Percentiles rank a stretch among this genome's conserved stretches.
Evolutionary conservation across 1,284 basidiomycete genomes (phyloP).

Genomic region (Blastosporella zonata): DNA sequence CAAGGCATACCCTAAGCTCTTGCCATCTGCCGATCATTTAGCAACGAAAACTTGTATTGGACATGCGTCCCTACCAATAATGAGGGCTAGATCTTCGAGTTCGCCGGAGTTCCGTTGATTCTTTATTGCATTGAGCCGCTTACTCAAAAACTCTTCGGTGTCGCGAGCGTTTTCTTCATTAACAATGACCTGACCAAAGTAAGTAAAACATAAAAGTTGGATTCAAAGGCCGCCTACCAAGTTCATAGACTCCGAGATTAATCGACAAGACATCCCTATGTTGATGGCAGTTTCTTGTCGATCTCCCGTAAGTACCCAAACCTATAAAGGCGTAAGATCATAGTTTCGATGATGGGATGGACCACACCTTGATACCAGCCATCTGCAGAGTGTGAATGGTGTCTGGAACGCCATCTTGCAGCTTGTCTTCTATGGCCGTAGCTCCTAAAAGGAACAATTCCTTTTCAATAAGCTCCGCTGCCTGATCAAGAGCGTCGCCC

Average conservation of each 20-base stretch:
- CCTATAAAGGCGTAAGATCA: slow-evolving; percentile 37
- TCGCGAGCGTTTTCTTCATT: slow-evolving; percentile 87
- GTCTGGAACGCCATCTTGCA: slow-evolving; percentile 98
- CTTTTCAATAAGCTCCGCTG: slow-evolving; percentile 94
- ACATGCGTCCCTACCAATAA: slow-evolving; percentile 68
- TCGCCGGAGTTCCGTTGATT: slow-evolving; percentile 90
- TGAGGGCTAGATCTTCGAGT: slow-evolving; percentile 89
- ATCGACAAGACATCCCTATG: slow-evolving; percentile 94
- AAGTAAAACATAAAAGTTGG: not conserved
- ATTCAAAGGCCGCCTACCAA: slow-evolving; percentile 52
- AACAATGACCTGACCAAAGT: slow-evolving; percentile 70
- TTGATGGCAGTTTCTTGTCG: slow-evolving; percentile 99
- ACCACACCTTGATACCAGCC: slow-evolving; percentile 88
- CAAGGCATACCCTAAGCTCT: slow-evolving; percentile 89
- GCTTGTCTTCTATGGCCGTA: slow-evolving; percentile 97
- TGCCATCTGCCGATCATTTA: slow-evolving; percentile 68
- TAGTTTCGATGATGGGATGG: slow-evolving; percentile 3
- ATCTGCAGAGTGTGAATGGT: slow-evolving; percentile 97
- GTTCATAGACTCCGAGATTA: slow-evolving; percentile 99
- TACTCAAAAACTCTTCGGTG: slow-evolving; percentile 85
- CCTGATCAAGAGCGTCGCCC: slow-evolving; percentile 90
- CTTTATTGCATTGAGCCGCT: slow-evolving; percentile 88
- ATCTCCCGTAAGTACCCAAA: slow-evolving; percentile 98
- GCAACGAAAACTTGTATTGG: slow-evolving; percentile 1
- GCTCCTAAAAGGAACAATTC: slow-evolving; percentile 92